Conservation (phyloP, 2,329 filamentous ascomycete genomes). For the Rutstroemia sp. region DNA sequence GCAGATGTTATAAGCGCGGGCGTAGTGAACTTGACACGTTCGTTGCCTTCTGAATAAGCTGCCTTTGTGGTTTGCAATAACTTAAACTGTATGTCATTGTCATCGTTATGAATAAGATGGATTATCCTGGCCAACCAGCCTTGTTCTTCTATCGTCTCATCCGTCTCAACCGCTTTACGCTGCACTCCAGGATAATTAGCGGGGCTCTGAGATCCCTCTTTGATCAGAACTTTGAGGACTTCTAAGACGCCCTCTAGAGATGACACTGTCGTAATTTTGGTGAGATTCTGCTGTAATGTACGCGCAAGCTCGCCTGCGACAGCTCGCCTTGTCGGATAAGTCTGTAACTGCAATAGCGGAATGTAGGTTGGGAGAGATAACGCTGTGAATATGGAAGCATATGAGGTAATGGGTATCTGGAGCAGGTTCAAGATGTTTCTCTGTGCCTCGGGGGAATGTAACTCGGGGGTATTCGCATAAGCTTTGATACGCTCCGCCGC, state of each 20-base stretch:
- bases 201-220: slow-evolving; percentile 81
- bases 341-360: slow-evolving; percentile 81
- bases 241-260: slow-evolving; percentile 86
- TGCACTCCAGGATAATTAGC: slow-evolving; percentile 76
- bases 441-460: slow-evolving; percentile 82
- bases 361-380: slow-evolving; percentile 88
- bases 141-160: slow-evolving; percentile 97
- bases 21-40: slow-evolving; percentile 92
- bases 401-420: slow-evolving; percentile 83
- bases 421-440: slow-evolving; percentile 83
- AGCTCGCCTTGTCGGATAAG: slow-evolving; percentile 83
- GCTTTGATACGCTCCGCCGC: slow-evolving; percentile 80
- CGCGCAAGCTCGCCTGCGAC: slow-evolving; percentile 84
- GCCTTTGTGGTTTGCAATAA: slow-evolving; percentile 83
- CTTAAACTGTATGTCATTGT: slow-evolving; percentile 93
- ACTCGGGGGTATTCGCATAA: slow-evolving; percentile 88
- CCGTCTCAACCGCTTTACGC: slow-evolving; percentile 74
- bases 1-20: slow-evolving; percentile 85
- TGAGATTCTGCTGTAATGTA: slow-evolving; percentile 76
- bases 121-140: slow-evolving; percentile 92
- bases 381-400: slow-evolving; percentile 93
- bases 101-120: slow-evolving; percentile 72
- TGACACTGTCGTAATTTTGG: slow-evolving; percentile 65
- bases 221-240: slow-evolving; percentile 83
- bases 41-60: slow-evolving; percentile 84